These are phyloP conservation scores for Pichia nakasei DNA, from an alignment of 805 yeast genomes.

Conservation along the genomic window DNA sequence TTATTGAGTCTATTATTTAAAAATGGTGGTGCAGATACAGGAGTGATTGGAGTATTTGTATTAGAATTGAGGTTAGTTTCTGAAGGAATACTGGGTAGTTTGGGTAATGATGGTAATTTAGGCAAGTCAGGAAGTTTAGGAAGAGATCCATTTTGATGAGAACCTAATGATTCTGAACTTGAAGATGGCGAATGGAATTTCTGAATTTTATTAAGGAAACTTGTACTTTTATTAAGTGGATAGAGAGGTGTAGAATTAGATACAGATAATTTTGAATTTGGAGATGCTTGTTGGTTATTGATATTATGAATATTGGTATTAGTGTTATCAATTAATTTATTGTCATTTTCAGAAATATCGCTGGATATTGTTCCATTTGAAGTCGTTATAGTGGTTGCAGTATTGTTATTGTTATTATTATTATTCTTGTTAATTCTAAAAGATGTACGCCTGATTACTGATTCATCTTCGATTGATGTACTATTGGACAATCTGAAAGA, in stretches of 20 bases:
- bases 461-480: conserved; percentile 5
- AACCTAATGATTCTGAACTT: neutral
- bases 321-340: too few species aligned
- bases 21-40: neutral
- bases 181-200: neutral
- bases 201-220: neutral
- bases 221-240: neutral
- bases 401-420: neutral
- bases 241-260: neutral
- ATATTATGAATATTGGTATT: neutral
- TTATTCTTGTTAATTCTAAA: conserved; percentile 9
- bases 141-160: neutral
- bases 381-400: neutral
- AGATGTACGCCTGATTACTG: conserved; percentile 12
- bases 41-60: neutral
- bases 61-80: neutral
- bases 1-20: neutral
- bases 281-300: neutral
- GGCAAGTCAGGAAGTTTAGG: neutral
- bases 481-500: conserved; percentile 10
- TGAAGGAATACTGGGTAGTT: neutral
- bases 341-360: neutral
- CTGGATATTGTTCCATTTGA: neutral
- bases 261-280: too few species aligned
- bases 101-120: neutral